These are phyloP conservation scores for Colletotrichum phormii DNA, from an alignment of 2,329 filamentous ascomycete genomes.

Conservation along the genomic window DNA sequence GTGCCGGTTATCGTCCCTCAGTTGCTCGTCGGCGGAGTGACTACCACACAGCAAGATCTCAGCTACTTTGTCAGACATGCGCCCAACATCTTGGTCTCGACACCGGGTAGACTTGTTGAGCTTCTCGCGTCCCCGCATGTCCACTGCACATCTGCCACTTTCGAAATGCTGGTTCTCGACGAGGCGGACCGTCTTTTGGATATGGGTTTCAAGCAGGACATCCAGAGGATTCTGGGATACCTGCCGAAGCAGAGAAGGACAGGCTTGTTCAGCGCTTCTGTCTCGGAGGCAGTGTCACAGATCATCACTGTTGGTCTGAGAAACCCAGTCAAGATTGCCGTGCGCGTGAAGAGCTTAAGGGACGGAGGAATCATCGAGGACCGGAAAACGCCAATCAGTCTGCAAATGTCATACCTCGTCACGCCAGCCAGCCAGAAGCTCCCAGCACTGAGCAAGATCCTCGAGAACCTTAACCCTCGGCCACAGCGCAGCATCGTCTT, in stretches of 20 bases:
- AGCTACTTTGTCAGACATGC: constrained; percentile 85
- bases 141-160: constrained; percentile 87
- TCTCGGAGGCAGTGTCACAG: constrained; percentile 95
- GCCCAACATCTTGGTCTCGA: constrained; percentile 90
- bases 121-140: constrained; percentile 88
- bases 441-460: constrained; percentile 76
- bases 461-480: constrained; percentile 75
- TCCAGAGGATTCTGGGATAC: constrained; percentile 85
- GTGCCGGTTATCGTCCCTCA: constrained; percentile 79
- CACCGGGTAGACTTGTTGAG: constrained; percentile 89
- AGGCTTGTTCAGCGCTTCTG: constrained; percentile 92
- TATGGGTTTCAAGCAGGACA: constrained; percentile 90
- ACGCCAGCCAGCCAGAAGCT: constrained; percentile 84
- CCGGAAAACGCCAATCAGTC: constrained; percentile 87
- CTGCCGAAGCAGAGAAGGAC: constrained; percentile 94
- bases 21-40: constrained; percentile 84
- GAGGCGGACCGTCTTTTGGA: constrained; percentile 94
- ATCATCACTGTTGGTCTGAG: constrained; percentile 91
- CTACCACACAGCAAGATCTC: constrained; percentile 86
- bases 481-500: constrained; percentile 93
- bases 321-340: constrained; percentile 94
- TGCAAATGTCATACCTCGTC: constrained; percentile 90
- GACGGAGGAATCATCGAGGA: constrained; percentile 77
- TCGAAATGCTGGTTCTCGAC: constrained; percentile 92
- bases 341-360: constrained; percentile 83